Base-by-base conservation (phyloP, 2,329 filamentous ascomycete species). In the Rhytidhysteron rufulum region DNA sequence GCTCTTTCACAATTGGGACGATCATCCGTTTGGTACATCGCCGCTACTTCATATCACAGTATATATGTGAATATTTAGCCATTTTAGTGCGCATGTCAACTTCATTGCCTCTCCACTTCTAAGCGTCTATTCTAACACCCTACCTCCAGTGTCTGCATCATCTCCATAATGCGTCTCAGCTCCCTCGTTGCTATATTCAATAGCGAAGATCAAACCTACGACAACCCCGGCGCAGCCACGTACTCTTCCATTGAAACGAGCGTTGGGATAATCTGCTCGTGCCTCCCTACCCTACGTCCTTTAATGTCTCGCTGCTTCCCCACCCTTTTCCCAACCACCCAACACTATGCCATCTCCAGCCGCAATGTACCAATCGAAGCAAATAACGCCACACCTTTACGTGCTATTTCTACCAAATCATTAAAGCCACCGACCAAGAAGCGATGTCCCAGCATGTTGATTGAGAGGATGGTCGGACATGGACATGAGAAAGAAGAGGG, bases 231-330 rank as follows among this genome's bases (percentile, higher is more conserved):
- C 16, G 54, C 60, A 9, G 61, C 58, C 5, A 55, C 52, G 13
- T 50, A 61, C 10, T 63, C 59, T 5, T 48, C 53, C 0, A 54
- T 65, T 7, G 63, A 66, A 41, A 44, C 51, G 11, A 63, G 64
- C 35, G 49, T 61, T 0, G 55, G 54, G 11, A 64, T 66, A 25
- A 48, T 63, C 25, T 62, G 59, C 35, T 58, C 62, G 4, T 65
- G 58, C 37, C 43, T 66, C 13, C 61, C 62, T 31, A 53, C 57
- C 4, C 56, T 65, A 45, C 60, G 61, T 5, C 59, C 62, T 2
- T 48, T 65, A 4, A 45, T 64, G 4, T 50, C 55, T 4, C 38
- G 60, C 0, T 50, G 71, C 24, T 67, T 73, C 48, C 72, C 71
- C 31, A 43, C 50, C 20, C 57, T 60, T 40, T 63, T 63, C 16